Base-by-base conservation (phyloP, 2,329 filamentous ascomycete genomes). In the Xylaria sp. region DNA sequence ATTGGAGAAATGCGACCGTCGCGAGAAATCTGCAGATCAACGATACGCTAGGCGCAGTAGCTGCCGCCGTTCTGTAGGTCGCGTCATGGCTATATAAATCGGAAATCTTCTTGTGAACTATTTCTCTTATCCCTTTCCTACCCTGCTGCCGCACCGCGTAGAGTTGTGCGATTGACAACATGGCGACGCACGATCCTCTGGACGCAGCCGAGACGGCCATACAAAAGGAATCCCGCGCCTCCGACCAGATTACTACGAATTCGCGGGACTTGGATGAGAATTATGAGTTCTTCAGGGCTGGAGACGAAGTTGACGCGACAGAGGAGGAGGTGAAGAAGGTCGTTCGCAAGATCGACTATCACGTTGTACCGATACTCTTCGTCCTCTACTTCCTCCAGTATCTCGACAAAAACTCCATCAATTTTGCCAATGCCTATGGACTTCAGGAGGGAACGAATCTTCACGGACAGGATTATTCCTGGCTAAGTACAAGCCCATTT, bases 351-450 rank as follows among this genome's bases (percentile, higher is more conserved):
- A 77, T 79, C 64, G 77, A 79, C 68, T 64, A 68, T 48, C 75
- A 71, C 20, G 60, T 79, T 48, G 71, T 79, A n/a, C 70, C 77
- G 4, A 67, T 77, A 32, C 70, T 78, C 32, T 76, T 79, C 69
- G 60, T 75, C 36, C 76, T 76, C 4, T 79, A 79, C 58, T 70
- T 78, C 65, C 71, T 79, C 12, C 77, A 79, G 69, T 79, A 78
- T 46, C 73, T 79, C 55, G 77, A 79, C 67, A 79, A 78, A 76
- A 84, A 84, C 72, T 80, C 80, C 0, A 81, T 84, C 75, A 85
- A 84, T 71, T 86, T 86, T 74, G 83, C 84, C 8, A 82, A 81
- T 64, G 81, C 82, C 0, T 86, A 83, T 70, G 84, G 84, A 0
- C 74, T 86, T 13, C 76, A 83, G 50, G 74, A 83, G 39, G 83